Evolutionary conservation across 1,284 basidiomycete genomes (phyloP), one percentile per base, ranked within the genome.

Genomic region (Athelia sp.): DNA sequence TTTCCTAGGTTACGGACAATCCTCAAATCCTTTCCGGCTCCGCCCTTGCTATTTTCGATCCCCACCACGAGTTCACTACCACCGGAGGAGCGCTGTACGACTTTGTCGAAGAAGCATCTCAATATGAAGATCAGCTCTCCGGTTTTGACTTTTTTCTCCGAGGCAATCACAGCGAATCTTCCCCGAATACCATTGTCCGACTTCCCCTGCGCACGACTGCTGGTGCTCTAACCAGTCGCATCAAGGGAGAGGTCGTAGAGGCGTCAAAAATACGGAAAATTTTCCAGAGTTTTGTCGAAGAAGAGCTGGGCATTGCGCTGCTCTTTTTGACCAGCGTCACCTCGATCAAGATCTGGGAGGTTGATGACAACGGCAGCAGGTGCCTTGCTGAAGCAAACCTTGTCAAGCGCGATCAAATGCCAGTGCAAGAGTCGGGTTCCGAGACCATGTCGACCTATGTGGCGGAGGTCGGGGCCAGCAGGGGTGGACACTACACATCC

Each of bases 21-120:
- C 64, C 66, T 1, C 63, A 67, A 53, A 61, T 66, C 43, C 54
- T 66, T 10, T 68, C 66, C 2, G 60, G 54, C 3, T 19, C 45
- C 19, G 56, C 51, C 22, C 47, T 66, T 15, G 60, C 54, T 23
- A 58, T 67, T 42, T 61, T 68, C 46, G 66, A 68, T 47, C 66
- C 66, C 10, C 64, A 66, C 42, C 46, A 59, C n/a, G 48, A 50
- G 45, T 56, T 61, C 24, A 50, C 55, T 8, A 40, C 22, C 3
- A 43, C 50, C 8, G 63, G 62, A 14, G 62, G 61, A 2, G 51
- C 52, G 26, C 49, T 45, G 17, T 50, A 56, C 22, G 45, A 52
- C 44, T 23, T 63, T 15, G 32, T 47, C 2, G 54, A 56, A n/a
- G 47, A 56, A 8, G 17, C 23, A n/a, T 13, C 40, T 1, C 15